Base-by-base conservation (phyloP, 78 protist species). In the Mastigamoeba balamuthi region DNA sequence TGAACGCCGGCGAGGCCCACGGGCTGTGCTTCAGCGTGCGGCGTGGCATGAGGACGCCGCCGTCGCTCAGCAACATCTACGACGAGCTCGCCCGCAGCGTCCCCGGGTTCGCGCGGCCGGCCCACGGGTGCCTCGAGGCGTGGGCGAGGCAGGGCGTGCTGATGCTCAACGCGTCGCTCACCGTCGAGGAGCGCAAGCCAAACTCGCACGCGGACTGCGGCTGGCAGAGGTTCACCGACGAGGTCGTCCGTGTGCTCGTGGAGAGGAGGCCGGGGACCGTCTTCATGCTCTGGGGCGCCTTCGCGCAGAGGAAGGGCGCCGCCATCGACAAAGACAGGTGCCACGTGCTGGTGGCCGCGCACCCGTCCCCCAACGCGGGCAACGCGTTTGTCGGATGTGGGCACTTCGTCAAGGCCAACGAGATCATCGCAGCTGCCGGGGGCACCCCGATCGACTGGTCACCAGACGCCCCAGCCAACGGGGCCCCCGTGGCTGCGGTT, bases 201-300 rank as follows among this genome's bases (percentile, higher is more conserved):
- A 90, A 85, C 44, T 71, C 84, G 17, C 94, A 91, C 78, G 17
- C 29, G 0, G 29, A 58, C n/a, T 30, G 7, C 17, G 94, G 93
- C 7, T 91, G 94, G 94, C 40, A 40, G 36, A 5, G 0, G 1
- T 91, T 91, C 76, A 91, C 94, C n/a, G 94, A 91, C 69, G 82
- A 43, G 8, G 81, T 87, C 25, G 35, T 85, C 38, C 30, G 58
- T 4, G 43, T 68, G 29, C 8, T 85, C 29, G 36, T 52, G 17
- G 29, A 29, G 66, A 44, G n/a, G 23, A 28, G 5, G 8, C n/a
- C 10, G 17, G 66, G 48, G 29, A 39, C 36, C 7, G 90, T 85
- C 65, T 85, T 80, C 75, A 37, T 85, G 27, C 58, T 48, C 4
- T 85, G 90, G 90, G 90, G 90, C 44, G 67, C 53, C 0, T 80